Evolutionary conservation across 2,329 filamentous ascomycete genomes (phyloP).

Genomic region (Stagonosporopsis cucurbitacearum): DNA sequence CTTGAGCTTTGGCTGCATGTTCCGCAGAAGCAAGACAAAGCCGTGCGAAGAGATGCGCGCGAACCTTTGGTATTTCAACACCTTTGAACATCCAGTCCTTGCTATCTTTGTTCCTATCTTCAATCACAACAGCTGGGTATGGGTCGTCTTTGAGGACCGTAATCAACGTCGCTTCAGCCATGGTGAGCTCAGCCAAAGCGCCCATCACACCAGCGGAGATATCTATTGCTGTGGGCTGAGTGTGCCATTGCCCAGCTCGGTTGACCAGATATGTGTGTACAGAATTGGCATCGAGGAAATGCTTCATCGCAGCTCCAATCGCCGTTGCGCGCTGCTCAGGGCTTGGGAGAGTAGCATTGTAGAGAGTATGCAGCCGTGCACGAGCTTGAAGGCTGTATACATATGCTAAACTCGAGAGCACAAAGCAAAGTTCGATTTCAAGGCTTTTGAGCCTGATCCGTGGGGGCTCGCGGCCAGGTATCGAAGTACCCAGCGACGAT

Average conservation of each 20-base stretch:
- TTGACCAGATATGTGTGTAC: constrained; percentile 75
- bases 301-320: constrained; percentile 76
- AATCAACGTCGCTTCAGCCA: constrained; percentile 88
- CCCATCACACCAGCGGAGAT: constrained; percentile 53
- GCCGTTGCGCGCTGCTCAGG: constrained; percentile 71
- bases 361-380: constrained; percentile 73
- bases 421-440: constrained; percentile 83
- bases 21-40: constrained; percentile 88
- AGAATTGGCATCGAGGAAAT: constrained; percentile 78
- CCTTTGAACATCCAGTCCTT: constrained; percentile 97
- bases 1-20: constrained; percentile 76
- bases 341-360: constrained; percentile 63
- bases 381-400: constrained; percentile 76
- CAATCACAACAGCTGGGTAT: constrained; percentile 81
- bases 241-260: constrained; percentile 55
- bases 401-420: constrained; percentile 77
- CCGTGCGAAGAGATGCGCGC: constrained; percentile 85
- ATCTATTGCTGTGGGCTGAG: constrained; percentile 48
- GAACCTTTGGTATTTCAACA: constrained; percentile 85
- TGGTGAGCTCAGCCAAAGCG: constrained; percentile 65
- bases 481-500: constrained; percentile 72
- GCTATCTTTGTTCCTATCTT: constrained; percentile 80
- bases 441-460: constrained; percentile 75
- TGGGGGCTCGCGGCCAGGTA: constrained; percentile 63
- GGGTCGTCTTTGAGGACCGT: constrained; percentile 94